These are phyloP conservation scores for Strigomonas galati DNA, from an alignment of 208 protist genomes.

Conservation along the genomic window DNA sequence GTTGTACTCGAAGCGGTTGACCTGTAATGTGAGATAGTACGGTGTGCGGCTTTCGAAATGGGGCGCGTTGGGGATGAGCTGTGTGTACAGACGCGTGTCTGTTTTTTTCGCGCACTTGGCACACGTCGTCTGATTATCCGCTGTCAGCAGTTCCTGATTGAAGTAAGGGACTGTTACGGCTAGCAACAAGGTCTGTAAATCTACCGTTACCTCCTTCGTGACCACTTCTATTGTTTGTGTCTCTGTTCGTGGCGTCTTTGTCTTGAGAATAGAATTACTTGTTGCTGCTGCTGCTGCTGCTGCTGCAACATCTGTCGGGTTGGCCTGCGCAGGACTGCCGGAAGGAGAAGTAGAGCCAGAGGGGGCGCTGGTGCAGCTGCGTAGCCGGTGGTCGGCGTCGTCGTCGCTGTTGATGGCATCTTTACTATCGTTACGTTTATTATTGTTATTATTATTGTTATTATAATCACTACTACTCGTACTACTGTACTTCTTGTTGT, in stretches of 20 bases:
- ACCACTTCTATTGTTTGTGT: background rate
- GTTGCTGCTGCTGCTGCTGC: background rate
- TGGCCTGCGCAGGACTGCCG: background rate
- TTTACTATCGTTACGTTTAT: too few species aligned
- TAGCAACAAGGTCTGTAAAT: slow-evolving; percentile 1
- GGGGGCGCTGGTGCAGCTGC: background rate
- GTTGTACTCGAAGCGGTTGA: slow-evolving; percentile 63
- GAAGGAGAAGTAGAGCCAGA: background rate
- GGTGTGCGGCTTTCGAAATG: slow-evolving; percentile 23
- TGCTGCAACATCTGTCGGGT: too few species aligned
- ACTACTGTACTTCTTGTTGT: slow-evolving; percentile 2
- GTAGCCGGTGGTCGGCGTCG: background rate
- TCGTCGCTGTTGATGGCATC: background rate
- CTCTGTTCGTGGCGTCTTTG: background rate
- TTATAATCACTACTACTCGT: too few species aligned
- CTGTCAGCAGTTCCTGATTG: slow-evolving; percentile 2
- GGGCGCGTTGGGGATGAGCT: background rate
- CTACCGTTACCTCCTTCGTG: background rate
- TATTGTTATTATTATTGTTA: too few species aligned
- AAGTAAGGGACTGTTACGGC: background rate
- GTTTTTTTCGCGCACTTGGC: slow-evolving; percentile 2
- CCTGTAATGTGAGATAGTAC: slow-evolving; percentile 48
- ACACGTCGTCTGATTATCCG: background rate
- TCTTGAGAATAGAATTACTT: background rate
- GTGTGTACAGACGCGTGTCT: background rate